phyloP scores from a whole-genome alignment of 2,329 filamentous ascomycete genomes.

The Ampelomyces quisqualis region DNA sequence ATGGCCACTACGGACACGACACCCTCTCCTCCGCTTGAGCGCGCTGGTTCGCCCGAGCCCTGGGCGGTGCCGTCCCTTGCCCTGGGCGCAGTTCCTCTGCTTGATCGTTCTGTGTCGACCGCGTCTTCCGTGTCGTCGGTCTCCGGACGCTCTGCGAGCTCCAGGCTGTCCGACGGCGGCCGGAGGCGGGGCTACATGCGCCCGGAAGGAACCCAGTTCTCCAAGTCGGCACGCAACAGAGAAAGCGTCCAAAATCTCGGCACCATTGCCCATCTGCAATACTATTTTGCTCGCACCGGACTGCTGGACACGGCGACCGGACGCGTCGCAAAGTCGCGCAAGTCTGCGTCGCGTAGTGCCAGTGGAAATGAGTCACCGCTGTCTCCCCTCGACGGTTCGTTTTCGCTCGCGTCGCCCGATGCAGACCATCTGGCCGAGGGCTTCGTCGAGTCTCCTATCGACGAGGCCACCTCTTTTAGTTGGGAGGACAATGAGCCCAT shows the following conservation, averaged over 20 bases:
- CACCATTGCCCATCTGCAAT: conserved; percentile 95
- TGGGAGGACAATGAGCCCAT: conserved; percentile 66
- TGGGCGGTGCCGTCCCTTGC: conserved; percentile 64
- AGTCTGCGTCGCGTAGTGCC: conserved; percentile 42
- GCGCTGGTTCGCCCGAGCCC: conserved; percentile 61
- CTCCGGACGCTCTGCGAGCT: conserved; percentile 67
- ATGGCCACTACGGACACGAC: conserved; percentile 30
- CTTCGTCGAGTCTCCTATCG: conserved; percentile 56
- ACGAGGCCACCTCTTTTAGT: conserved; percentile 50
- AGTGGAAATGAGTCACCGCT: conserved; percentile 34
- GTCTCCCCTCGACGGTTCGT: conserved; percentile 26
- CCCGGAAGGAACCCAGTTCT: conserved; percentile 84
- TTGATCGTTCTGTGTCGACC: conserved; percentile 65
- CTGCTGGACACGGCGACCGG: conserved; percentile 90
- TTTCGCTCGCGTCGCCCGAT: conserved; percentile 28
- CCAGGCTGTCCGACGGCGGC: conserved; percentile 49
- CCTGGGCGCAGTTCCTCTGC: conserved; percentile 58
- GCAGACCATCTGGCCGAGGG: conserved; percentile 38
- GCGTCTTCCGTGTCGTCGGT: conserved; percentile 56
- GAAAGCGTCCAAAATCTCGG: conserved; percentile 96
- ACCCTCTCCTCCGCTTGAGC: conserved; percentile 48
- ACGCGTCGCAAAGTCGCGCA: conserved; percentile 72
- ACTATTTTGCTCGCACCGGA: conserved; percentile 95
- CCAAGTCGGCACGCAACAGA: conserved; percentile 81
- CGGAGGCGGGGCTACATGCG: conserved; percentile 80